Conservation (phyloP, 805 yeast genomes). For the Sungouiozyma ichnusensis region DNA sequence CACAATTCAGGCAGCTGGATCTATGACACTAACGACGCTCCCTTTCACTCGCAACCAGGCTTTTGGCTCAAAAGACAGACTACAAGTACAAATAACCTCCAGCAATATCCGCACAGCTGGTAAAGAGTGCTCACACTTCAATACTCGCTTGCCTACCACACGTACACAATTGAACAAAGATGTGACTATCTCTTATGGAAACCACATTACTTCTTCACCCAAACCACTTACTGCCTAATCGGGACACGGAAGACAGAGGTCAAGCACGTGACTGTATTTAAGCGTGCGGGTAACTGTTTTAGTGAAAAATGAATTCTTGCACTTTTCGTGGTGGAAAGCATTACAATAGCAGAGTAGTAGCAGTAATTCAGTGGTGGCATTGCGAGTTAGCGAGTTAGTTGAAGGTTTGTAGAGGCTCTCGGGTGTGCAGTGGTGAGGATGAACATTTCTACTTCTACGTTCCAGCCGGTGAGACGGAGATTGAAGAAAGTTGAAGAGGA, state of each 20-base stretch:
- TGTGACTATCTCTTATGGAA: background rate
- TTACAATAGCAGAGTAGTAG: too few species aligned
- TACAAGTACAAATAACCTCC: too few species aligned
- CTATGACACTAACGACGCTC: too few species aligned
- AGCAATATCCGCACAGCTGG: background rate
- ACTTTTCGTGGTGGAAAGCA: too few species aligned
- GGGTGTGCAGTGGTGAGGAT: slow-evolving; percentile 32
- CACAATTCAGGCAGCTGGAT: too few species aligned
- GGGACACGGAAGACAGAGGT: background rate
- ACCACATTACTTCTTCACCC: background rate
- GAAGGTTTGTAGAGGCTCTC: background rate
- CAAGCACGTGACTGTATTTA: too few species aligned
- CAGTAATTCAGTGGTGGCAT: too few species aligned
- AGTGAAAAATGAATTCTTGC: too few species aligned
- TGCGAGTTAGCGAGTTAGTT: background rate
- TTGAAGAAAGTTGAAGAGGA: slow-evolving; percentile 65
- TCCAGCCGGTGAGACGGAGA: slow-evolving; percentile 73
- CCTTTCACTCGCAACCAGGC: too few species aligned
- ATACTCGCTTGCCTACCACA: background rate
- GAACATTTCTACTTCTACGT: slow-evolving; percentile 85
- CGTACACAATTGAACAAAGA: background rate
- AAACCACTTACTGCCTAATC: background rate
- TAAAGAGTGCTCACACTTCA: background rate
- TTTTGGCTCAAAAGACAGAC: too few species aligned
- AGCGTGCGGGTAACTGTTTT: too few species aligned